Evolutionary conservation across 202 grass and related monocot genomes (phyloP), one percentile per base, ranked within the genome.

Genomic region (Zizania palustris): DNA sequence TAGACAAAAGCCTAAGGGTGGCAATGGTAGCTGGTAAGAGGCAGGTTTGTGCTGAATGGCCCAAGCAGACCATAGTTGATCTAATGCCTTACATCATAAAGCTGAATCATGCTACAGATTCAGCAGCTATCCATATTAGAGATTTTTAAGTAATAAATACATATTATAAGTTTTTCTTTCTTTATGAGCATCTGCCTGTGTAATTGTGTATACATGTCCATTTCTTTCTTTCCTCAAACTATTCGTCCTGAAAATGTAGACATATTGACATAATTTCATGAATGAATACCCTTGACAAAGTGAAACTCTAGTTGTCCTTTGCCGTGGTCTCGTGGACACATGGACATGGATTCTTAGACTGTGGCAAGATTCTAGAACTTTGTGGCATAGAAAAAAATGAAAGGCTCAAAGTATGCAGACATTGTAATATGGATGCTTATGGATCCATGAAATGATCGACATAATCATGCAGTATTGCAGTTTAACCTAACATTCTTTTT

Each of bases 381-480:
- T 0, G 6, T 5, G 34, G 34, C 38, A 60, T 11, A 11, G 36
- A 87, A 55, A 43, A 73, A 37, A 63, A 61, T 45, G 67, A 56
- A 21, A 33, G 5, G 18, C 9, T 63, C 11, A 69, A 79, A 34
- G n/a, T 9, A 78, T 41, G 44, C 42, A 79, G 5, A 14, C 11
- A 83, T 20, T 19, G n/a, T 46, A 43, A 38, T 36, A 45, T 22
- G 66, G 38, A 82, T 46, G 41, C 59, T 65, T 59, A 59, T 38
- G 6, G 46, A 72, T 59, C 65, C 64, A 65, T 64, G 41, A 50
- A 71, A 82, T 45, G 14, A 0, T 60, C 28, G 42, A 35, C 48
- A 49, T n/a, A 85, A 82, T 82, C 45, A 49, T 6, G 49, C 36
- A 66, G 48, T 62, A 62, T 85, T 6, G 49, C 36, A 66, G 48